A percentile compares a stretch with the other conserved stretches of the same genome.
Evolutionary conservation across 106 monocot genomes (phyloP).

Genomic region (Dendrobium nobile): DNA sequence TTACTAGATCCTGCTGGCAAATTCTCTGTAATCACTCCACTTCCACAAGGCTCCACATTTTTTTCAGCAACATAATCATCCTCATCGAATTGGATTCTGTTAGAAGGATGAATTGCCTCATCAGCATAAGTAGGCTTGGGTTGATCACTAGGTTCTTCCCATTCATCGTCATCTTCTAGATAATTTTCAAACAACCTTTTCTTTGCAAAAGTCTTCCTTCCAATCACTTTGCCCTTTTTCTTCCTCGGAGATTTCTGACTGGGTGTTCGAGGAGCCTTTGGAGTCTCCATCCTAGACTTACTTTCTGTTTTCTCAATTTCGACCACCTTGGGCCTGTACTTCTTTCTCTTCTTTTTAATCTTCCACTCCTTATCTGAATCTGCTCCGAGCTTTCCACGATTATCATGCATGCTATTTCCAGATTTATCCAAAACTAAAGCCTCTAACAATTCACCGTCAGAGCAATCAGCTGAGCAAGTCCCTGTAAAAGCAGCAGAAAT

Average conservation of each 20-base stretch:
- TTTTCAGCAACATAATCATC: neutral
- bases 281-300: conserved; percentile 17
- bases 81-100: neutral
- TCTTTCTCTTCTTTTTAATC: neutral
- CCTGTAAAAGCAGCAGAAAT: neutral
- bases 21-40: neutral
- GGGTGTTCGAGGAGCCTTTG: conserved; percentile 10
- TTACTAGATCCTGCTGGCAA: neutral
- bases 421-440: neutral
- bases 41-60: neutral
- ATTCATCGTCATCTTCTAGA: neutral
- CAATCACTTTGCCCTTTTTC: conserved; percentile 7
- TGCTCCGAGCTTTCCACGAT: neutral
- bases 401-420: neutral
- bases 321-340: conserved; percentile 4
- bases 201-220: conserved; percentile 21
- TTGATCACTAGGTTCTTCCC: conserved; percentile 6
- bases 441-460: neutral
- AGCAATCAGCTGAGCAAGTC: neutral
- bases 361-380: neutral
- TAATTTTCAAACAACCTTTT: conserved; percentile 17
- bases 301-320: conserved; percentile 34
- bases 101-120: neutral
- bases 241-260: neutral
- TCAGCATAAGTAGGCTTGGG: conserved; percentile 4